A percentile compares a stretch with the other conserved stretches of the same genome.
These are phyloP conservation scores for Populus nigra DNA, from an alignment of 345 rosid genomes.

Conservation along the genomic window DNA sequence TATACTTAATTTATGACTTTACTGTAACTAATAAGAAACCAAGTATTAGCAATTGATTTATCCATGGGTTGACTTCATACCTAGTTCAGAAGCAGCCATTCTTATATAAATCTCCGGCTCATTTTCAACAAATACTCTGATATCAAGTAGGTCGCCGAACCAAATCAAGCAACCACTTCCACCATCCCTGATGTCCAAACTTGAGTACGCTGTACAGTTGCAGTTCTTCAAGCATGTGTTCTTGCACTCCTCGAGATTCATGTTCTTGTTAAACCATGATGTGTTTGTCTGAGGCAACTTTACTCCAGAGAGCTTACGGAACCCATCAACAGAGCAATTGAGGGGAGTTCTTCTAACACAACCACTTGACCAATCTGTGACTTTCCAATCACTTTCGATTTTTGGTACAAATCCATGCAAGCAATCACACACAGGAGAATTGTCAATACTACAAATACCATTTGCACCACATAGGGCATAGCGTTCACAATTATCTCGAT, in stretches of 20 bases:
- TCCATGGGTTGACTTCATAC: neutral
- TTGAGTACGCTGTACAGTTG: neutral
- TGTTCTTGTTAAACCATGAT: slow-evolving; percentile 2
- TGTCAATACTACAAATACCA: neutral
- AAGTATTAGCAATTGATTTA: neutral
- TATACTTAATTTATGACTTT: neutral
- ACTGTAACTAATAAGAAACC: neutral
- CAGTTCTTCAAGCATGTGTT: slow-evolving; percentile 2
- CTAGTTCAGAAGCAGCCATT: slow-evolving; percentile 4
- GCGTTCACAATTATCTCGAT: neutral
- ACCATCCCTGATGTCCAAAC: slow-evolving; percentile 9
- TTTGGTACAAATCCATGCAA: neutral
- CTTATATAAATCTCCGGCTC: neutral
- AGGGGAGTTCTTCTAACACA: neutral
- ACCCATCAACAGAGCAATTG: slow-evolving; percentile 2
- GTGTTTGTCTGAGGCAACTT: slow-evolving; percentile 1
- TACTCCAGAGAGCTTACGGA: slow-evolving; percentile 8
- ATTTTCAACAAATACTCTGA: neutral
- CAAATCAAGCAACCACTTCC: slow-evolving; percentile 13
- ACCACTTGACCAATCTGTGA: neutral
- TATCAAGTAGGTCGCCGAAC: slow-evolving; percentile 5
- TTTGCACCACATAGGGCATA: neutral
- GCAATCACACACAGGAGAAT: neutral
- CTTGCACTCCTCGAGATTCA: slow-evolving; percentile 6
- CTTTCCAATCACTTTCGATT: neutral